phyloP scores from a whole-genome alignment of 495 filamentous ascomycete species.

The Clohesyomyces aquaticus region DNA sequence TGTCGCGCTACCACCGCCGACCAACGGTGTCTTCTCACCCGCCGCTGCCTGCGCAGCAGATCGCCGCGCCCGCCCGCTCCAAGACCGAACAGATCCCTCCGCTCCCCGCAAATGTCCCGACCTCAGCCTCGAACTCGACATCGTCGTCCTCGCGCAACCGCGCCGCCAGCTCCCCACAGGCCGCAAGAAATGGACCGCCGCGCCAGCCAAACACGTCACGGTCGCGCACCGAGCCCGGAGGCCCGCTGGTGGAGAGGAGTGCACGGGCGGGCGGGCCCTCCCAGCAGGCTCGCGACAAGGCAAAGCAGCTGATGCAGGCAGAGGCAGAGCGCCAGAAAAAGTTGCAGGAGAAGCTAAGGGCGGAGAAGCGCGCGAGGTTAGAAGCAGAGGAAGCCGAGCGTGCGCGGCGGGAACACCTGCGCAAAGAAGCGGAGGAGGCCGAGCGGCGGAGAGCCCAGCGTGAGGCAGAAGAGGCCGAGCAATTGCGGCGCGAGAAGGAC shows the following conservation, averaged over 20 bases:
- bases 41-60: constrained; percentile 20
- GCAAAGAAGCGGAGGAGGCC: constrained; percentile 31
- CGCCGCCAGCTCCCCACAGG: constrained; percentile 29
- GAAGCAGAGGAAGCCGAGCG: constrained; percentile 33
- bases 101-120: constrained; percentile 5
- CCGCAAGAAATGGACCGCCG: constrained; percentile 19
- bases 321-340: constrained; percentile 39
- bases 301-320: constrained; percentile 36
- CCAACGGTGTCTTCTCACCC: constrained; percentile 25
- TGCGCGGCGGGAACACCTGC: constrained; percentile 22
- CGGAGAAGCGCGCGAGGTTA: constrained; percentile 32
- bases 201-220: constrained; percentile 17
- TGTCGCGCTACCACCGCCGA: constrained; percentile 47
- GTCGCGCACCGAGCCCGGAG: constrained; percentile 14
- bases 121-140: not conserved
- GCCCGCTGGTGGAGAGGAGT: constrained; percentile 3
- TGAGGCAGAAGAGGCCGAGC: constrained; percentile 32
- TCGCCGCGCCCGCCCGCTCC: constrained; percentile 14
- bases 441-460: constrained; percentile 28
- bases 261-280: constrained; percentile 16
- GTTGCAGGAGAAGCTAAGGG: constrained; percentile 34
- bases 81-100: constrained; percentile 24
- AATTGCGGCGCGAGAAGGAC: constrained; percentile 28
- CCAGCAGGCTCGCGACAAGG: constrained; percentile 33
- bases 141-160: constrained; percentile 18